Evolutionary conservation across 208 protist species (phyloP), one percentile per base, ranked within the genome.

Genomic region (Trypanosoma mega): DNA sequence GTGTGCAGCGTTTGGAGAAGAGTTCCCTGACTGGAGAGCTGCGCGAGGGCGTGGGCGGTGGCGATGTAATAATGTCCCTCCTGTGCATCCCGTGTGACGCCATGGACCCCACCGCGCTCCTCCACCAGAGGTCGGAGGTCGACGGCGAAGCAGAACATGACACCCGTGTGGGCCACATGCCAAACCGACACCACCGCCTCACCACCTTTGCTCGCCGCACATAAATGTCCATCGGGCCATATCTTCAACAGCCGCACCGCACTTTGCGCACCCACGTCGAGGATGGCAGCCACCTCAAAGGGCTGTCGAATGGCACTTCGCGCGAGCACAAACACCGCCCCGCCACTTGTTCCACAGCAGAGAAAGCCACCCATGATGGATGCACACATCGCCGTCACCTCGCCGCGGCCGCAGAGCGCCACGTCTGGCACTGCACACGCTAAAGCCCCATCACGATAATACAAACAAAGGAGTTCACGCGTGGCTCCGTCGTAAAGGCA

Each of bases 311-410:
- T 18, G 14, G 48, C 49, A 16, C 62, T 53, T 9, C 85, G 77
- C 9, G 52, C 46, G 67, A 81, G 82, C 2, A 86, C 72, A 18
- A 92, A 49, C 29, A 92, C 71, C 30, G 47, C 63, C 12, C 85
- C 85, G 2, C 29, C 53, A 12, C 60, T 56, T 4, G 80, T 88
- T 27, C 78, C 85, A 6, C 78, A 54, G 49, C 68, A 82, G 1
- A 92, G 44, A 14, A 92, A 54, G 44, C 71, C 82, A 44, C 80
- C 85, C 39, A 68, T 64, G 3, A 52, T 18, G 4, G 85, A 76
- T 21, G 41, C 56, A 53, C 70, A 76, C 63, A 92, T 48, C 30
- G 66, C 72, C 9, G 72, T 67, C 14, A 85, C 68, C 16, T 52
- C 63, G 33, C 81, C 85, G 45, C 68, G 72, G 7, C 85, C 80